These are phyloP conservation scores for Hirsutella rhossiliensis DNA, from an alignment of 2,329 filamentous ascomycete species.

Conservation along the genomic window DNA sequence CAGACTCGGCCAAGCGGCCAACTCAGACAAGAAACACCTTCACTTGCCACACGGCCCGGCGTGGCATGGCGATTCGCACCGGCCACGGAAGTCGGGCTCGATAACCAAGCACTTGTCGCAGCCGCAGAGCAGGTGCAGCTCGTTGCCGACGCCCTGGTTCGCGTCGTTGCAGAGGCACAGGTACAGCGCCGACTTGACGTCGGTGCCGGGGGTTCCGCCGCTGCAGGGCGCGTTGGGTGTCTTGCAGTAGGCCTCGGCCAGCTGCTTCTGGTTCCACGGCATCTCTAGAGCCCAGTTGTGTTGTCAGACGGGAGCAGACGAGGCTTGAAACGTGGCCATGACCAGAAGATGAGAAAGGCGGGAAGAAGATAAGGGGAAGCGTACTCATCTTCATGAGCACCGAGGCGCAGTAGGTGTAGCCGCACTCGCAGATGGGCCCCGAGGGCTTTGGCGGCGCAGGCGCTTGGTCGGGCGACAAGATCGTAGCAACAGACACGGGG, in stretches of 20 bases:
- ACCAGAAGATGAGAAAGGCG: too few species aligned
- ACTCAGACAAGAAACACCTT: background rate
- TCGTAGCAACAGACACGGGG: background rate
- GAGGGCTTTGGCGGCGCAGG: conserved; percentile 10
- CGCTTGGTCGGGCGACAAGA: conserved; percentile 1
- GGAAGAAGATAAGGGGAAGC: too few species aligned
- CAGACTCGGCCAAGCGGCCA: too few species aligned
- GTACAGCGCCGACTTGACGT: conserved; percentile 20
- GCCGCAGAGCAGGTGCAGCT: conserved; percentile 25
- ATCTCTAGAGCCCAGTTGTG: conserved; percentile 10
- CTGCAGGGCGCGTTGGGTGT: conserved; percentile 22
- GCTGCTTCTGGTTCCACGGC: conserved; percentile 20
- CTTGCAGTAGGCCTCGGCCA: conserved; percentile 22
- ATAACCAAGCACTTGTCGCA: conserved; percentile 27
- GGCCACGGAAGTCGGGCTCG: conserved; percentile 25
- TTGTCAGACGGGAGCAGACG: too few species aligned
- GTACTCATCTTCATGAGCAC: conserved; percentile 22
- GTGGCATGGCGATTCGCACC: conserved; percentile 24
- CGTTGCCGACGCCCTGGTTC: conserved; percentile 18
- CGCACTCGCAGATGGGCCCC: conserved; percentile 25
- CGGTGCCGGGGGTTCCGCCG: conserved; percentile 15
- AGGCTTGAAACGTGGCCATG: too few species aligned
- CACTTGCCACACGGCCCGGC: conserved; percentile 8
- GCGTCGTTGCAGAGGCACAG: conserved; percentile 24
- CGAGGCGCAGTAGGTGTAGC: conserved; percentile 28